Conservation (phyloP, 805 yeast species). For the Candida tallmaniae region DNA sequence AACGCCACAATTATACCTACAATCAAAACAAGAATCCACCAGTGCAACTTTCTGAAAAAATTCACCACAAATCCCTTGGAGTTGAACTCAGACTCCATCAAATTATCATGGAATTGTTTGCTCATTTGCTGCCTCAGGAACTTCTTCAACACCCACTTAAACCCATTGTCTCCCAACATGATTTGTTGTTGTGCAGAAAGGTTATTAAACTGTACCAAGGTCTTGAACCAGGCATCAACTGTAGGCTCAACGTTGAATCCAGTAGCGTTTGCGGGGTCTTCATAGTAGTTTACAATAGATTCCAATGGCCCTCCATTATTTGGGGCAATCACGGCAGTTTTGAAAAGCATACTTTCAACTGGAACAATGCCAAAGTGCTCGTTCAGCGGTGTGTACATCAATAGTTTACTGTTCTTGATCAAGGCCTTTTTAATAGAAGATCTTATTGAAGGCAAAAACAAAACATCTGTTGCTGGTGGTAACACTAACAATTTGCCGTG, state of each 20-base stretch:
- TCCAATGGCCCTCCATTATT: conserved; percentile 93
- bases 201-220: conserved; percentile 35
- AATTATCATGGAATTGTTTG: conserved; percentile 19
- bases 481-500: conserved; percentile 33
- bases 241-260: conserved; percentile 58
- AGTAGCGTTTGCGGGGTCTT: conserved; percentile 41
- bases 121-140: conserved; percentile 48
- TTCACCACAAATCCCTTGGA: conserved; percentile 12
- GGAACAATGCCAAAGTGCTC: conserved; percentile 99
- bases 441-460: conserved; percentile 80
- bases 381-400: conserved; percentile 82
- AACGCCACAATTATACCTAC: neutral
- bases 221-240: conserved; percentile 50
- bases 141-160: conserved; percentile 28
- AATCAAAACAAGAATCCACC: neutral
- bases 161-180: conserved; percentile 32
- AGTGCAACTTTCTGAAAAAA: neutral
- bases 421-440: conserved; percentile 59
- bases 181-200: conserved; percentile 15
- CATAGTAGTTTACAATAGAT: conserved; percentile 45
- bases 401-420: conserved; percentile 49
- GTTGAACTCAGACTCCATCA: conserved; percentile 7
- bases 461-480: conserved; percentile 42
- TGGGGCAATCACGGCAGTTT: conserved; percentile 81
- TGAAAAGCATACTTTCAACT: conserved; percentile 83